Conservation (phyloP, 2,329 filamentous ascomycete genomes). For the Teratosphaeria destructans region DNA sequence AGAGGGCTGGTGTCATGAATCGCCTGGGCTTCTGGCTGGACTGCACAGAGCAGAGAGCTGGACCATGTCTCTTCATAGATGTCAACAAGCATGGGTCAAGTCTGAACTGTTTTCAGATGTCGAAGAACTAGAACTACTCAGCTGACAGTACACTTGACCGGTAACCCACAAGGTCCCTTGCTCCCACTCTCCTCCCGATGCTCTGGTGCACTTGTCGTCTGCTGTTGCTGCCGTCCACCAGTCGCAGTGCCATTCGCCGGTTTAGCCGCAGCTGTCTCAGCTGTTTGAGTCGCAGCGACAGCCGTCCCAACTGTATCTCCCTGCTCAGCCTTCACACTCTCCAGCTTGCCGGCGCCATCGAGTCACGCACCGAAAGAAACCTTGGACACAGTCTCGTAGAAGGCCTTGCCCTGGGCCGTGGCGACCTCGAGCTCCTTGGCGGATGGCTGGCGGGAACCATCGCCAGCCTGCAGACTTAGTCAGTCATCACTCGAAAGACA, state of each 20-base stretch:
- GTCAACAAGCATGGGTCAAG: neutral
- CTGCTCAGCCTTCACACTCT: constrained; percentile 10
- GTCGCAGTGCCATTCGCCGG: constrained; percentile 4
- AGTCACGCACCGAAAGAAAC: constrained; percentile 58
- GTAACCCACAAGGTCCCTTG: constrained; percentile 67
- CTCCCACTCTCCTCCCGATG: constrained; percentile 38
- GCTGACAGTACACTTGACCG: constrained; percentile 57
- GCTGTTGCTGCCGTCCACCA: constrained; percentile 18
- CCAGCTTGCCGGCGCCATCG: constrained; percentile 41
- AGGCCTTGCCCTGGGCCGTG: constrained; percentile 69
- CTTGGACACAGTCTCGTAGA: constrained; percentile 69
- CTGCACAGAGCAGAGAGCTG: no score
- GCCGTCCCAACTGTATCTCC: constrained; percentile 4
- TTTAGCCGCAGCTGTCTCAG: constrained; percentile 1
- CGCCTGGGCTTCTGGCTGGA: no score
- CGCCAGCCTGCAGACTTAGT: constrained; percentile 36
- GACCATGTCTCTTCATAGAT: no score
- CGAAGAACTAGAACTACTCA: neutral
- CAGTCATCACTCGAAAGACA: neutral
- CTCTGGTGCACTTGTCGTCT: constrained; percentile 22
- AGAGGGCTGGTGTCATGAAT: no score
- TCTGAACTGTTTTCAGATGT: neutral
- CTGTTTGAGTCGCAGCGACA: constrained; percentile 6
- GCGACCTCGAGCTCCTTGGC: constrained; percentile 69
- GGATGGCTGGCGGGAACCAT: constrained; percentile 76